Conservation (phyloP, 2,329 filamentous ascomycete species). For the Xylaria sp. region DNA sequence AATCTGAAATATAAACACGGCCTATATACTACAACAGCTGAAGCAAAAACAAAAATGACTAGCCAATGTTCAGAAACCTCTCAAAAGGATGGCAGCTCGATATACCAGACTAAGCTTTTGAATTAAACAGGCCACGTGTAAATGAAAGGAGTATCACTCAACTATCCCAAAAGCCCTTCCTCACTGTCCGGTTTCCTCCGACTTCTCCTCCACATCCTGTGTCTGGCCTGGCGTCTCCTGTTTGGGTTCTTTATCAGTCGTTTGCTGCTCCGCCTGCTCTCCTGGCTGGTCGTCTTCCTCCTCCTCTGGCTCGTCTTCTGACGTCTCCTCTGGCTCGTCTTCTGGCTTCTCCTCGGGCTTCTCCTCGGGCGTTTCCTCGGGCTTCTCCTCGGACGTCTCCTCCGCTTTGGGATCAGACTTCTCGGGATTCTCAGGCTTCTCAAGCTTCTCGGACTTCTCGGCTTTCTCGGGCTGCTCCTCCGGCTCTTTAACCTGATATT, state of each 20-base stretch:
- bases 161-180: no score
- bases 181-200: slow-evolving; percentile 1
- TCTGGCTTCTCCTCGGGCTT: background rate
- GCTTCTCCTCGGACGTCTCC: background rate
- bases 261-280: background rate
- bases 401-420: background rate
- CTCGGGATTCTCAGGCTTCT: background rate
- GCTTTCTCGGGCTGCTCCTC: background rate
- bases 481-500: no score
- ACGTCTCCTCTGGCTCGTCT: background rate
- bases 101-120: no score
- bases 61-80: no score
- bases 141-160: no score
- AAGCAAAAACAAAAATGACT: no score
- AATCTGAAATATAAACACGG: no score
- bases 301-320: background rate
- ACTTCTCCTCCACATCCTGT: slow-evolving; percentile 6
- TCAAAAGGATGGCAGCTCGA: no score
- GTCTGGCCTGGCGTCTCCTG: slow-evolving; percentile 1
- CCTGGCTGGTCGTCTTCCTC: background rate
- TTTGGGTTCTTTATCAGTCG: slow-evolving; percentile 2
- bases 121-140: no score
- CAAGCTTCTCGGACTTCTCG: background rate
- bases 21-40: no score
- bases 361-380: background rate